A percentile compares a stretch with the other conserved stretches of the same genome.
Conservation (phyloP, 192 early-diverging fungal species). For the Backusella westeae region DNA sequence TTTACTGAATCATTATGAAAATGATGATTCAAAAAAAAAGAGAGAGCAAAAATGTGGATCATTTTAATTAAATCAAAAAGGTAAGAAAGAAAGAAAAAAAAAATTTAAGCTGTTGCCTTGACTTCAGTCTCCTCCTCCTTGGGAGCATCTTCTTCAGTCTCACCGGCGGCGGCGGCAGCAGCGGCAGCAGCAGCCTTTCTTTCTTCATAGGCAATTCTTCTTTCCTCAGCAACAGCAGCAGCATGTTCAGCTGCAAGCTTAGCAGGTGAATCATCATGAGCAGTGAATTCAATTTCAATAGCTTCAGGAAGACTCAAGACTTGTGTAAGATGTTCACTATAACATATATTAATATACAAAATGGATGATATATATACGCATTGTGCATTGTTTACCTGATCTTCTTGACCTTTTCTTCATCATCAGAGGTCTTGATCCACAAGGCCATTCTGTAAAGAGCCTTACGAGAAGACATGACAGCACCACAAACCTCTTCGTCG, state of each 20-base stretch:
- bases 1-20: not conserved
- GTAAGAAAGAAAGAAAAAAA: not conserved
- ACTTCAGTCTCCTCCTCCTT: not conserved
- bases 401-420: conserved; percentile 42
- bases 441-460: conserved; percentile 80
- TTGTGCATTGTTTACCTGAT: conserved; percentile 46
- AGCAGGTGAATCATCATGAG: conserved; percentile 47
- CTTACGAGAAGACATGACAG: conserved; percentile 84
- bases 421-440: conserved; percentile 72
- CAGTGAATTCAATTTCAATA: conserved; percentile 52
- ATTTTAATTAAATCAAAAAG: not conserved
- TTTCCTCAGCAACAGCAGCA: conserved; percentile 3
- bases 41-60: not conserved
- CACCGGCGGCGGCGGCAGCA: not conserved
- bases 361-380: too few species aligned
- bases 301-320: conserved; percentile 41
- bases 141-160: not conserved
- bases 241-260: not conserved
- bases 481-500: conserved; percentile 82
- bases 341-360: not conserved
- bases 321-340: conserved; percentile 56
- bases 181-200: not conserved
- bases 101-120: not conserved
- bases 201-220: not conserved
- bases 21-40: too few species aligned